Evolutionary conservation across 225 moss, liverwort and hornwort species (phyloP).

Genomic region (Marchantia polymorpha): DNA sequence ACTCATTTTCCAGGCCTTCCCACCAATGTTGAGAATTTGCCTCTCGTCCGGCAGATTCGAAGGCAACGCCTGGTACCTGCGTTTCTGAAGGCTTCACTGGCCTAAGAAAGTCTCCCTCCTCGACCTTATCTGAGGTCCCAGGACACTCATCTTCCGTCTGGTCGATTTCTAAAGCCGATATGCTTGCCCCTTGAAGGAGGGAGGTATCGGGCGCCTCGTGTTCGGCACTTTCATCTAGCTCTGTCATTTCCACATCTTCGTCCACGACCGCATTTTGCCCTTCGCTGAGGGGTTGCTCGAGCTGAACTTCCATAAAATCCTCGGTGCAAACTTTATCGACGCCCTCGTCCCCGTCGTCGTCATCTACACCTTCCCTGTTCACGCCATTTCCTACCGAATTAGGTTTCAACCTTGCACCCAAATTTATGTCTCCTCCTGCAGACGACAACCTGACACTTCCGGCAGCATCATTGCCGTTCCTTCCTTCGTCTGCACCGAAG

Average conservation of each 20-base stretch:
- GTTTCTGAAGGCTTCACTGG: neutral
- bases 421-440: neutral
- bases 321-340: neutral
- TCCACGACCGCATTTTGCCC: conserved; percentile 2
- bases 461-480: neutral
- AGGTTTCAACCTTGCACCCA: neutral
- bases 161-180: neutral
- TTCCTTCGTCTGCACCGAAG: neutral
- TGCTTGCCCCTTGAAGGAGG: neutral
- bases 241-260: conserved; percentile 13
- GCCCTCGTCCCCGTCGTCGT: neutral
- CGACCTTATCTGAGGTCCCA: neutral
- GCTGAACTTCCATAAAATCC: neutral
- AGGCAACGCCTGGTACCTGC: neutral
- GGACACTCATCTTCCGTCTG: conserved; percentile 24
- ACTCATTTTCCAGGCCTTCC: neutral
- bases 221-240: neutral
- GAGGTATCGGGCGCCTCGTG: neutral
- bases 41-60: neutral
- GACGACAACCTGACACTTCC: neutral
- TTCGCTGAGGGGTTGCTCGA: conserved; percentile 11
- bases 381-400: neutral
- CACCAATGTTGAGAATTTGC: neutral
- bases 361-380: neutral
- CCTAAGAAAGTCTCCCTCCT: neutral